Base-by-base conservation (phyloP, 2,329 filamentous ascomycete genomes). In the Zymoseptoria ardabiliae region DNA sequence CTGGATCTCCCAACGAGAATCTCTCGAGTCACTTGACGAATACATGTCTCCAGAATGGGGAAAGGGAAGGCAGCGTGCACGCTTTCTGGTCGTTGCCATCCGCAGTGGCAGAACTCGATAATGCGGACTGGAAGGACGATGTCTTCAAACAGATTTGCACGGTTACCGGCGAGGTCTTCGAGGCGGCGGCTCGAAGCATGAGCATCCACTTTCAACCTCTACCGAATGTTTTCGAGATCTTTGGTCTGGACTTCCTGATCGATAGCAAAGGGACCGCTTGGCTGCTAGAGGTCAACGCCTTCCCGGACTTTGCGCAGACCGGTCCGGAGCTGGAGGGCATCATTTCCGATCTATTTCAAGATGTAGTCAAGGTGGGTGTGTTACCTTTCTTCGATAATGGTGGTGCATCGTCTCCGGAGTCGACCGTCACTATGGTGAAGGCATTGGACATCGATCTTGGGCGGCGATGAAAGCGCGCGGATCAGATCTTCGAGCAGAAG, bases 221-320 rank as follows among this genome's bases (percentile, higher is more conserved):
- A 54, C 85, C 87, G 0, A 93, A 95, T 72, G 90, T 88, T 0
- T 97, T 97, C 71, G 94, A 99, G 77, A 79, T 95, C 7, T 99
- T 89, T 72, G 94, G 94, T 0, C 74, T 97, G 50, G 94, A 99
- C 72, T 99, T 94, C 71, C 74, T 99, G 69, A 86, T 97, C 9
- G 90, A 91, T 69, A 80, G 72, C 0, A 69, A 72, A 8, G 86
- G 85, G 0, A 79, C 70, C 3, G 83, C 85, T 3, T 97, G 86
- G 85, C 73, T 99, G 69, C 77, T 99, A 58, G 94, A 99, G 77
- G 84, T 96, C 30, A 99, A 99, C 77, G 90, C 93, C 0, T 99
- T 96, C 75, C 94, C 94, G 9, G 94, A 99, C 76, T 97, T 97
- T 71, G 86, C 83, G 70, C 93, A 97, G 82, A 96, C 91, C 17